Evolutionary conservation across 768 basidiomycete species (phyloP).

Genomic region (Panaeolus papilionaceus): DNA sequence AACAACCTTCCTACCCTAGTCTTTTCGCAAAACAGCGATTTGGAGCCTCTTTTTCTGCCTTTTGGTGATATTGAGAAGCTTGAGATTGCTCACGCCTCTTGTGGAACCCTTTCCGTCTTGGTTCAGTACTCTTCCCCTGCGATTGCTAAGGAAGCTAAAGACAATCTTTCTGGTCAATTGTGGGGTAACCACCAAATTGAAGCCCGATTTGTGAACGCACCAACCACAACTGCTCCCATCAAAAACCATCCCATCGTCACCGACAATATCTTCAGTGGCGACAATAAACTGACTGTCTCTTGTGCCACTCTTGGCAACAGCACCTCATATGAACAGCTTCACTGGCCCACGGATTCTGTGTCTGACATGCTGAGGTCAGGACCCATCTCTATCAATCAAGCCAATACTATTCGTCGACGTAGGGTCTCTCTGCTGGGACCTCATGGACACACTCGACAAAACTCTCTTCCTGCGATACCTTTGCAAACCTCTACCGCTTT

Average conservation of each 20-base stretch:
- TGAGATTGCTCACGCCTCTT: constrained; percentile 50
- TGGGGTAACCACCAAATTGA: constrained; percentile 57
- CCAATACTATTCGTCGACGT: constrained; percentile 9
- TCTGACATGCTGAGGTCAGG: background rate
- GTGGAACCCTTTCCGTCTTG: constrained; percentile 56
- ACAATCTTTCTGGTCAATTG: constrained; percentile 62
- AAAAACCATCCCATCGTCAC: background rate
- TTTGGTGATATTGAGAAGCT: constrained; percentile 74
- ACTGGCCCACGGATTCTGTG: background rate
- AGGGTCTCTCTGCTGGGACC: constrained; percentile 7
- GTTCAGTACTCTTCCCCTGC: constrained; percentile 66
- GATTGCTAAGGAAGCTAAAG: constrained; percentile 70
- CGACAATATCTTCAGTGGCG: background rate
- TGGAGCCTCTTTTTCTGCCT: constrained; percentile 77
- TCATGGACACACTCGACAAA: constrained; percentile 20
- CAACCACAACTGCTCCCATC: constrained; percentile 17
- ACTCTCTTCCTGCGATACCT: constrained; percentile 23
- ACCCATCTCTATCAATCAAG: background rate
- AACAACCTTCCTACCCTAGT: constrained; percentile 69
- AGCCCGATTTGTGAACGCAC: constrained; percentile 38
- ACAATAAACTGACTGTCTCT: background rate
- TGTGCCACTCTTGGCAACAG: background rate
- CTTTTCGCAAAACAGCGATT: constrained; percentile 69
- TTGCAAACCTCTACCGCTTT: constrained; percentile 23
- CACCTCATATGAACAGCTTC: constrained; percentile 5